A percentile compares a stretch with the other conserved stretches of the same genome.
Conservation (phyloP, 495 filamentous ascomycete genomes). For the Paragyromitra xinjiangensis region DNA sequence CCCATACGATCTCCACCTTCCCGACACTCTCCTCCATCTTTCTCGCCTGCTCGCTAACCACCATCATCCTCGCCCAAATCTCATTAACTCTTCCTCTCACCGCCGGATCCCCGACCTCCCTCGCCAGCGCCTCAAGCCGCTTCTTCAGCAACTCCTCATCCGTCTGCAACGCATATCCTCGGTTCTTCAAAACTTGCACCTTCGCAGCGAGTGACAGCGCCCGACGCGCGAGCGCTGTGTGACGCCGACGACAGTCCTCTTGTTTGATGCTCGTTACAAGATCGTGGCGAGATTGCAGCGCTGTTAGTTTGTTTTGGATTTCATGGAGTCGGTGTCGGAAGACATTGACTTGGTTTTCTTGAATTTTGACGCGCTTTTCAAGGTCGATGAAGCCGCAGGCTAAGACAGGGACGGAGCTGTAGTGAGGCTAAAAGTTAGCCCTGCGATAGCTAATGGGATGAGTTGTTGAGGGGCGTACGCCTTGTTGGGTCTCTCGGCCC, state of each 20-base stretch:
- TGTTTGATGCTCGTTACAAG: slow-evolving; percentile 80
- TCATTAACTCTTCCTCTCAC: slow-evolving; percentile 86
- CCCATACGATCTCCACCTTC: slow-evolving; percentile 69
- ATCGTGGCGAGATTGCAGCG: slow-evolving; percentile 81
- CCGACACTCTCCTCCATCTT: slow-evolving; percentile 81
- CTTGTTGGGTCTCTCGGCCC: slow-evolving; percentile 79
- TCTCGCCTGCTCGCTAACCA: slow-evolving; percentile 79
- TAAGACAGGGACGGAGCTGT: slow-evolving; percentile 59
- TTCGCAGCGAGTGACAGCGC: slow-evolving; percentile 86
- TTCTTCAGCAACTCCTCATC: slow-evolving; percentile 91
- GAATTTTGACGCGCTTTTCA: slow-evolving; percentile 77
- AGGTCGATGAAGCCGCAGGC: slow-evolving; percentile 75
- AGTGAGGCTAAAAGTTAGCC: slow-evolving; percentile 5
- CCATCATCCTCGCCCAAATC: slow-evolving; percentile 94
- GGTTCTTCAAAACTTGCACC: slow-evolving; percentile 87
- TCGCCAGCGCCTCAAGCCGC: slow-evolving; percentile 79
- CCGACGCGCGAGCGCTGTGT: slow-evolving; percentile 79
- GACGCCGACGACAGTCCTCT: slow-evolving; percentile 79
- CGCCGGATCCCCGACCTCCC: slow-evolving; percentile 79
- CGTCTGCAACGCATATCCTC: slow-evolving; percentile 89
- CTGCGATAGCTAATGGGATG: background rate
- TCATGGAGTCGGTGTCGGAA: slow-evolving; percentile 86
- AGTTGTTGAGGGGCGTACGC: slow-evolving; percentile 67
- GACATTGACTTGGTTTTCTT: slow-evolving; percentile 74
- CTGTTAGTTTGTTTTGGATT: slow-evolving; percentile 84